These are phyloP conservation scores for Acanthamoeba castellanii DNA, from an alignment of 208 protist genomes.

Conservation along the genomic window DNA sequence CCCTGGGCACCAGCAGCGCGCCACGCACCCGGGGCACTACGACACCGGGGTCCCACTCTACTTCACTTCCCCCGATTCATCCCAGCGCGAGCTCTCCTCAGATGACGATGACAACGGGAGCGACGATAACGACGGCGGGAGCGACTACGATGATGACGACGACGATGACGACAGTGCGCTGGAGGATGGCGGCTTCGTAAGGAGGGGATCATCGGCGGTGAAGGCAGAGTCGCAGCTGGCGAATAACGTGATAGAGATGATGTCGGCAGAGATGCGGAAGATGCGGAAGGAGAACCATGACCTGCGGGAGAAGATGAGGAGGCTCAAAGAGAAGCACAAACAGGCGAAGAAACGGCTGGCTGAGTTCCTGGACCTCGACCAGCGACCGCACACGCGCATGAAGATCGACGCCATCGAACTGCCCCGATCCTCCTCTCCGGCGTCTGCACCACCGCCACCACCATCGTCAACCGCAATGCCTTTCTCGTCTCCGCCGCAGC, in stretches of 20 bases:
- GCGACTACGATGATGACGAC: neutral
- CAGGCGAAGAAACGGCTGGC: neutral
- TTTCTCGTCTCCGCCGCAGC: neutral
- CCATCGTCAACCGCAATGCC: neutral
- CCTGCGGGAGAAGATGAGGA: neutral
- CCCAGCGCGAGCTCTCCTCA: neutral
- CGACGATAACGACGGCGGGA: neutral
- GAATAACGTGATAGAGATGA: constrained; percentile 12
- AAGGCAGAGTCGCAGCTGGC: neutral
- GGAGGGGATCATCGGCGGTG: neutral
- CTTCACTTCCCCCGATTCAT: too few relatives aligned
- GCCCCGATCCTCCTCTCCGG: too few relatives aligned
- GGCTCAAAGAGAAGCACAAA: constrained; percentile 6
- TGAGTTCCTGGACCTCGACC: neutral
- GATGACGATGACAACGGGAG: neutral
- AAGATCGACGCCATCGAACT: neutral
- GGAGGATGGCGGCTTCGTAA: neutral
- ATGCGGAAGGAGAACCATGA: neutral
- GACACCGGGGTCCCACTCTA: too few relatives aligned
- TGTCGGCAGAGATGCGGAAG: neutral
- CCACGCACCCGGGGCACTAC: too few relatives aligned
- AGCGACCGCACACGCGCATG: neutral
- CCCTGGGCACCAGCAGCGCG: too few relatives aligned
- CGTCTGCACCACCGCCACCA: neutral
- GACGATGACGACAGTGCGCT: neutral